These are phyloP conservation scores for Glycyrrhiza uralensis DNA, from an alignment of 306 rosid genomes.

Conservation along the genomic window DNA sequence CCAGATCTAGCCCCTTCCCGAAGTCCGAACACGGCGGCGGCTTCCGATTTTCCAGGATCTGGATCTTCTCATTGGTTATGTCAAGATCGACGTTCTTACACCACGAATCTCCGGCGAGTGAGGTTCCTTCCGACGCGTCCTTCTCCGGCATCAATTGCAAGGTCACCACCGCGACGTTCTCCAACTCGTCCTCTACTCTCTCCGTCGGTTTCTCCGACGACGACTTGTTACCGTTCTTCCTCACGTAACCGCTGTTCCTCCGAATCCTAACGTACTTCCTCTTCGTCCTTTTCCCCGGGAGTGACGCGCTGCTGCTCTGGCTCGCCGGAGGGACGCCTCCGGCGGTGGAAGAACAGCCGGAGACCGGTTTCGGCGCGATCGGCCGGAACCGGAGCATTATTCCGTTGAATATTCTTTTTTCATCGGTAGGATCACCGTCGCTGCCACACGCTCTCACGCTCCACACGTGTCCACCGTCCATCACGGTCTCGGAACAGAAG, in stretches of 20 bases:
- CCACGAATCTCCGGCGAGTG: conserved; percentile 32
- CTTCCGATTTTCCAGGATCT: conserved; percentile 21
- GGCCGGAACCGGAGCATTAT: conserved; percentile 70
- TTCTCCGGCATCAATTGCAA: conserved; percentile 62
- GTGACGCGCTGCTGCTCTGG: conserved; percentile 1
- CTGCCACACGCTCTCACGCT: conserved; percentile 28
- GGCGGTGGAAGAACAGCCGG: conserved; percentile 19
- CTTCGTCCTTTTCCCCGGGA: conserved; percentile 40
- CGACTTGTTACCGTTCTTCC: conserved; percentile 27
- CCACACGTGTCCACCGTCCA: conserved; percentile 52
- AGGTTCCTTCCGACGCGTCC: background rate
- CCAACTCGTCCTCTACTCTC: background rate
- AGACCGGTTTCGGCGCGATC: conserved; percentile 66
- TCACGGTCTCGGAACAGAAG: background rate
- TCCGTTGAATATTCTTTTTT: conserved; percentile 32
- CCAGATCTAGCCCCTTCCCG: background rate
- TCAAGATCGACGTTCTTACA: conserved; percentile 40
- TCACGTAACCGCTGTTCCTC: conserved; percentile 29
- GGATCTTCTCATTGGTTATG: conserved; percentile 27
- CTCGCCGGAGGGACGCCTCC: background rate
- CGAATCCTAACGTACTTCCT: conserved; percentile 65
- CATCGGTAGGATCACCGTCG: background rate
- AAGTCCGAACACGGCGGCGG: background rate
- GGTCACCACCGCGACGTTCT: conserved; percentile 28
- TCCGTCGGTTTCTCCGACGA: background rate